phyloP scores from a whole-genome alignment of 1,284 basidiomycete genomes.

The Xerocomus amazonicus region DNA sequence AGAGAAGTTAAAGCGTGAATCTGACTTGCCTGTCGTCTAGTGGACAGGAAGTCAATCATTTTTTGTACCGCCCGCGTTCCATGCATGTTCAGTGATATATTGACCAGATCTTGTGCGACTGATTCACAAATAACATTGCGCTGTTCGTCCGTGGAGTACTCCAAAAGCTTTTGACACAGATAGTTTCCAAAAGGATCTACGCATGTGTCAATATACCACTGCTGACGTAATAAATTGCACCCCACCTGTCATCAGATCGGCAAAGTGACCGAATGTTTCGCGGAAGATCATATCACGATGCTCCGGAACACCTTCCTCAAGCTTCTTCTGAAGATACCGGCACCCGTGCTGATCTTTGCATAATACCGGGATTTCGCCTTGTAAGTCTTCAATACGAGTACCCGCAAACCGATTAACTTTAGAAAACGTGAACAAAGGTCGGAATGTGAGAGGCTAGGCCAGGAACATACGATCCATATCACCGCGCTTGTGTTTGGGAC shows the following conservation, averaged over 20 bases:
- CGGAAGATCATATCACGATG: conserved; percentile 99
- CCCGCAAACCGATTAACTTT: conserved; percentile 92
- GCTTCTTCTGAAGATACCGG: conserved; percentile 97
- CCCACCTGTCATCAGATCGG: conserved; percentile 94
- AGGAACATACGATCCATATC: conserved; percentile 86
- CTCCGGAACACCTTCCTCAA: conserved; percentile 92
- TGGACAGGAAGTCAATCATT: conserved; percentile 99
- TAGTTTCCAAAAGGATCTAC: conserved; percentile 99
- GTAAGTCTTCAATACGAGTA: conserved; percentile 91
- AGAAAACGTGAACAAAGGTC: conserved; percentile 7
- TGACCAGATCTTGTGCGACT: conserved; percentile 95
- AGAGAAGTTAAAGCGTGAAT: conserved; percentile 27
- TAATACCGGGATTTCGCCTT: conserved; percentile 88
- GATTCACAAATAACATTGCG: conserved; percentile 97
- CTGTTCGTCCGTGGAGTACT: conserved; percentile 98
- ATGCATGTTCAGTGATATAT: conserved; percentile 99
- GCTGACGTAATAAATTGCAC: conserved; percentile 19
- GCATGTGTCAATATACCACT: conserved; percentile 4
- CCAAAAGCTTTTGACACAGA: conserved; percentile 96
- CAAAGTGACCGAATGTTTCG: conserved; percentile 97
- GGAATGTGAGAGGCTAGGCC: conserved; percentile 19
- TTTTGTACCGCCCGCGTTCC: conserved; percentile 99
- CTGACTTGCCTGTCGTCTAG: conserved; percentile 79
- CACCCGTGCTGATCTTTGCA: conserved; percentile 99
- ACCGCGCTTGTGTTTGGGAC: conserved; percentile 89